A percentile compares a stretch with the other conserved stretches of the same genome.
These are phyloP conservation scores for Hansfordia pulvinata DNA, from an alignment of 2,329 filamentous ascomycete genomes.

Conservation along the genomic window DNA sequence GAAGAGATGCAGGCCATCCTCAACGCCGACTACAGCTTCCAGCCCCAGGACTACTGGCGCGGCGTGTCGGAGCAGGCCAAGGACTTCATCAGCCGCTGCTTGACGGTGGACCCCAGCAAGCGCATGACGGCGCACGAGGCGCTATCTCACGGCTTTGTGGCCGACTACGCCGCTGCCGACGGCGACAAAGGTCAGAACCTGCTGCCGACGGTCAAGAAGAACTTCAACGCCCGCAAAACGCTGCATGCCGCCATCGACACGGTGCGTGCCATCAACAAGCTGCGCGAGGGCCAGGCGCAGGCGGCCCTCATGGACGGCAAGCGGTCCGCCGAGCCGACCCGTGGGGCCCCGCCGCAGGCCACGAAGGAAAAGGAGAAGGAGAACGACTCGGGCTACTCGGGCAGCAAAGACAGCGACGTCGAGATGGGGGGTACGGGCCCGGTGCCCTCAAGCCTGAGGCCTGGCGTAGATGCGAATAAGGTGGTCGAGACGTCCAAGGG, in stretches of 20 bases:
- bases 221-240: conserved; percentile 57
- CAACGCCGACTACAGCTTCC: conserved; percentile 91
- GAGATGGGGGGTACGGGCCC: conserved; percentile 31
- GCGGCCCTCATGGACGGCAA: conserved; percentile 47
- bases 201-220: conserved; percentile 58
- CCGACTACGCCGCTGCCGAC: conserved; percentile 32
- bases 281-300: conserved; percentile 45
- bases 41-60: conserved; percentile 90
- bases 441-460: conserved; percentile 38
- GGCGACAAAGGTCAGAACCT: conserved; percentile 45
- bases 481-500: conserved; percentile 52
- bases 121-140: conserved; percentile 86
- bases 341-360: conserved; percentile 19
- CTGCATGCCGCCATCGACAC: conserved; percentile 60
- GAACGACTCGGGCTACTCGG: conserved; percentile 37
- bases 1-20: conserved; percentile 99
- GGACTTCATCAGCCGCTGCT: conserved; percentile 82
- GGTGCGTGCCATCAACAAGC: conserved; percentile 57
- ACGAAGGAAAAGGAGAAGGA: conserved; percentile 24
- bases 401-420: conserved; percentile 25
- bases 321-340: conserved; percentile 33
- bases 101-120: conserved; percentile 76
- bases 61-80: conserved; percentile 76
- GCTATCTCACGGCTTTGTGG: conserved; percentile 52
- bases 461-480: conserved; percentile 39